phyloP scores from a whole-genome alignment of 345 rosid genomes.

The Salix suchowensis region DNA sequence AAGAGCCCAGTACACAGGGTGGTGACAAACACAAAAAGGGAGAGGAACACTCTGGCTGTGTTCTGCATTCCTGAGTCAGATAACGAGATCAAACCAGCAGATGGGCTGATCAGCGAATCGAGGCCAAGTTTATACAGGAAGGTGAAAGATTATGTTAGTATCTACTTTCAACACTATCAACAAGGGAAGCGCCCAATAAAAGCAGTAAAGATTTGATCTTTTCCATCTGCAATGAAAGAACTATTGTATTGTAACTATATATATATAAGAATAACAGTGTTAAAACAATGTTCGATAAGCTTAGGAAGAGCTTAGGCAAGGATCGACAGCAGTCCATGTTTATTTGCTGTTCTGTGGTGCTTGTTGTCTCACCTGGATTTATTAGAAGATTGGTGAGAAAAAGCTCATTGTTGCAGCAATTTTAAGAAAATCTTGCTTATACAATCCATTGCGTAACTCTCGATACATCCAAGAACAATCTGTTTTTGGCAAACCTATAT shows the following conservation, averaged over 20 bases:
- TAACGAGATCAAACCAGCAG: conserved; percentile 16
- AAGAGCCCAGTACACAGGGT: conserved; percentile 51
- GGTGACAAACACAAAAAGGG: conserved; percentile 41
- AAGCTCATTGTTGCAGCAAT: neutral
- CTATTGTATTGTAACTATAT: neutral
- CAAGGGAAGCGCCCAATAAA: conserved; percentile 45
- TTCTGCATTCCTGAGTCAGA: conserved; percentile 41
- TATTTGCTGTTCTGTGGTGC: neutral
- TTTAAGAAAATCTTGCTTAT: too few species aligned
- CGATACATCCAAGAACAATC: too few species aligned
- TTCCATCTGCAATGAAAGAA: neutral
- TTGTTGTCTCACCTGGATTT: neutral
- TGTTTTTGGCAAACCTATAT: too few species aligned
- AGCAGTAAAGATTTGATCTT: conserved; percentile 23
- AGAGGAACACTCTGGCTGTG: conserved; percentile 48
- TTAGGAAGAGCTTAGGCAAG: too few species aligned
- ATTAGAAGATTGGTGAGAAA: neutral
- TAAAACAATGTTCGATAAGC: too few species aligned
- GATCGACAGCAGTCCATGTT: neutral
- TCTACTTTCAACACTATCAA: conserved; percentile 40
- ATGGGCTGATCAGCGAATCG: conserved; percentile 18
- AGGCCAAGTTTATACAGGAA: conserved; percentile 51
- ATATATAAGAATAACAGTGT: neutral
- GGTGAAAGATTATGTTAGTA: conserved; percentile 39
- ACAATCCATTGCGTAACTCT: too few species aligned